phyloP scores from a whole-genome alignment of 129 eudicot genomes.

The Sambucus nigra region DNA sequence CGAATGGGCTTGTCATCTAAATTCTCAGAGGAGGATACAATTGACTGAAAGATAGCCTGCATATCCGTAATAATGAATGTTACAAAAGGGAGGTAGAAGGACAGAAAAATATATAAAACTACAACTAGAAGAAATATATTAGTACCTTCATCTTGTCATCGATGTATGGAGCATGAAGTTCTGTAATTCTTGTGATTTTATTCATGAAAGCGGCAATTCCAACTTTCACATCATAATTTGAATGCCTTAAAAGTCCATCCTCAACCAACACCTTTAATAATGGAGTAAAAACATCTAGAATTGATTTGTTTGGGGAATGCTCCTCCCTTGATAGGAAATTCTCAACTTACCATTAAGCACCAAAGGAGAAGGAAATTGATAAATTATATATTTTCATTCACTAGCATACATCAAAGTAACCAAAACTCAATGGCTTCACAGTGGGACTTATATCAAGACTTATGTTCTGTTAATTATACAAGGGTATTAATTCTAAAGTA shows the following conservation, averaged over 20 bases:
- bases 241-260: slow-evolving; percentile 51
- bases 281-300: slow-evolving; percentile 63
- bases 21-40: slow-evolving; percentile 74
- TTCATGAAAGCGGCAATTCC: slow-evolving; percentile 88
- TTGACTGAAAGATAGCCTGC: slow-evolving; percentile 78
- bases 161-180: slow-evolving; percentile 87
- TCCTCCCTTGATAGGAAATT: slow-evolving; percentile 50
- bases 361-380: slow-evolving; percentile 4
- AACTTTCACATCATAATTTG: slow-evolving; percentile 69
- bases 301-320: slow-evolving; percentile 70
- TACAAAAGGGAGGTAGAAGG: background rate
- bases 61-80: background rate
- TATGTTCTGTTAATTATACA: too few relatives aligned
- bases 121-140: background rate
- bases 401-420: too few relatives aligned
- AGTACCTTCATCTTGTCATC: slow-evolving; percentile 91
- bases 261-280: slow-evolving; percentile 54
- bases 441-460: too few relatives aligned
- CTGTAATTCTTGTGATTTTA: slow-evolving; percentile 91
- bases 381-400: slow-evolving; percentile 1
- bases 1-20: slow-evolving; percentile 59
- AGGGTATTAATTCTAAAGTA: too few relatives aligned
- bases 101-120: slow-evolving; percentile 1
- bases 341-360: slow-evolving; percentile 48
- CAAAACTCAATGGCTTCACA: too few relatives aligned